Evolutionary conservation across 2,329 filamentous ascomycete species (phyloP).

Genomic region (Paraconiothyrium sp.): DNA sequence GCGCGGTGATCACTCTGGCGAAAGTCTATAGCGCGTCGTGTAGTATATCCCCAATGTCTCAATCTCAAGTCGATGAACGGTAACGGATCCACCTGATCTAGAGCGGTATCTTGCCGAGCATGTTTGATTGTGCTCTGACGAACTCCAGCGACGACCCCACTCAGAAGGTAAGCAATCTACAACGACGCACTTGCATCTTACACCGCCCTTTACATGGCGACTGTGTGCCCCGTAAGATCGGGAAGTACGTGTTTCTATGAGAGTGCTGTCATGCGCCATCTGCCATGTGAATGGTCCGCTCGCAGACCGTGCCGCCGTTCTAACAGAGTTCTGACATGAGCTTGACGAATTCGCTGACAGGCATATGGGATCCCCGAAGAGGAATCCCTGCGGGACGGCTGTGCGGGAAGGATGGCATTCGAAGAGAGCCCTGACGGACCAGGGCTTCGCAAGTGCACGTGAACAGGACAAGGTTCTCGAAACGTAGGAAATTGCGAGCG

Average conservation of each 20-base stretch:
- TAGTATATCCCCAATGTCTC: not conserved
- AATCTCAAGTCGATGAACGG: not conserved
- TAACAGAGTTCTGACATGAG: slow-evolving; percentile 39
- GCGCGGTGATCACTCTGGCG: not conserved
- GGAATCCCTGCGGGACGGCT: slow-evolving; percentile 31
- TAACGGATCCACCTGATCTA: not conserved
- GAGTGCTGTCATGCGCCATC: not conserved
- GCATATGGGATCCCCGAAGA: slow-evolving; percentile 32
- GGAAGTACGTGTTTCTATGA: slow-evolving; percentile 15
- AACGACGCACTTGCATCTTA: not conserved
- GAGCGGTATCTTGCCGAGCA: not conserved
- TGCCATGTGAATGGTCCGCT: slow-evolving; percentile 18
- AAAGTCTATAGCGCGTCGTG: not conserved
- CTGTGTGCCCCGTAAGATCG: not conserved
- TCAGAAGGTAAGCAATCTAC: not conserved
- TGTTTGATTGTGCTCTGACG: not conserved
- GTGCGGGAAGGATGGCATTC: slow-evolving; percentile 44
- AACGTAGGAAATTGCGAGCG: slow-evolving; percentile 17
- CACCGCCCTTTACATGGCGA: slow-evolving; percentile 10
- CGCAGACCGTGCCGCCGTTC: slow-evolving; percentile 35
- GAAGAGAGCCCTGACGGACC: not conserved
- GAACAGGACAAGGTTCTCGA: slow-evolving; percentile 22
- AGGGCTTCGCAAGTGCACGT: slow-evolving; percentile 23
- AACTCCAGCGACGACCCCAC: not conserved
- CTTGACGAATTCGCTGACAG: slow-evolving; percentile 26